phyloP scores from a whole-genome alignment of 805 yeast species.

The Lachancea sp. region DNA sequence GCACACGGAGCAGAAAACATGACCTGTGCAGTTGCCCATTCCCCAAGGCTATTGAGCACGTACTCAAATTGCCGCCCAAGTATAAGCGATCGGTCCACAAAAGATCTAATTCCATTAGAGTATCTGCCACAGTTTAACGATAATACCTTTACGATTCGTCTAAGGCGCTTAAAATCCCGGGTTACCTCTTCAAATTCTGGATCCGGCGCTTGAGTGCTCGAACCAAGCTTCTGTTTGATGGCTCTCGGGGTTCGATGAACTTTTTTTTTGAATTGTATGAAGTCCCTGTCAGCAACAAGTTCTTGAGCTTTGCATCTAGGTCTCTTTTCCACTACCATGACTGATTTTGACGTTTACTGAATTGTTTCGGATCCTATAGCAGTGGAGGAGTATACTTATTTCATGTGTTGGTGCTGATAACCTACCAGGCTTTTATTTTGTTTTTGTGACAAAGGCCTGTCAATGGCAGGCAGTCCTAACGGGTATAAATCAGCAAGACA shows the following conservation, averaged over 20 bases:
- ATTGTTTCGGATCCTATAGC: no score
- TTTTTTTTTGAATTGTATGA: constrained; percentile 6
- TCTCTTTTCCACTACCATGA: constrained; percentile 1
- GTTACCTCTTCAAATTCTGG: not conserved
- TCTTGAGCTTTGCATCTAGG: not conserved
- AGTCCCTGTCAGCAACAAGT: not conserved
- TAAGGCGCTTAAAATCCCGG: not conserved
- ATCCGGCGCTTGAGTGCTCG: constrained; percentile 2
- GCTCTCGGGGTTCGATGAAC: constrained; percentile 5
- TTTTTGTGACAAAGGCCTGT: not conserved
- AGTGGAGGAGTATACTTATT: no score
- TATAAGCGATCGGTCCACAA: not conserved
- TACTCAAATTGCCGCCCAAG: not conserved
- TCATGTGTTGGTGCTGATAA: not conserved
- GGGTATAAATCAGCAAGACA: not conserved
- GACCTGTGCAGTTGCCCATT: not conserved
- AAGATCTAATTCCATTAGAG: not conserved
- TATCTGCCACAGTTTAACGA: not conserved
- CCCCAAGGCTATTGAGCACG: not conserved
- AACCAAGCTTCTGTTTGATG: constrained; percentile 2
- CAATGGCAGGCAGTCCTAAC: not conserved
- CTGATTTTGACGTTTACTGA: no score
- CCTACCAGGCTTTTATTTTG: not conserved
- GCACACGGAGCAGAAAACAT: not conserved
- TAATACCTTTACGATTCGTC: not conserved